These are phyloP conservation scores for Blastobotrys terrestris DNA, from an alignment of 805 yeast genomes.

Conservation along the genomic window DNA sequence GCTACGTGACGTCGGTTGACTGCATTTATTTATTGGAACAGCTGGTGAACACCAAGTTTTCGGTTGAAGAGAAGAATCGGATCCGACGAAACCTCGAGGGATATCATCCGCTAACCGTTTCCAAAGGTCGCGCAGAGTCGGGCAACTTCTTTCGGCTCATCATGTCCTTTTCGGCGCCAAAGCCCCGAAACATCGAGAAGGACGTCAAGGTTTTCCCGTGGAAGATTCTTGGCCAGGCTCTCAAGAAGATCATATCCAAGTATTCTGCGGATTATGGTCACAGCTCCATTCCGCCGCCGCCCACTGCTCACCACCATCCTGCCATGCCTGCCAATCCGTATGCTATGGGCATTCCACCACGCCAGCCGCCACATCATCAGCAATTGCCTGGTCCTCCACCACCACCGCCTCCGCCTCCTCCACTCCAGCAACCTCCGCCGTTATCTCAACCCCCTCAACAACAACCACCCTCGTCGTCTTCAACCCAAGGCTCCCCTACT, in stretches of 20 bases:
- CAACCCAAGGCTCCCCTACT: background rate
- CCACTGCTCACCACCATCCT: background rate
- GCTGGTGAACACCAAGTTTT: constrained; percentile 47
- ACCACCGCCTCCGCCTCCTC: background rate
- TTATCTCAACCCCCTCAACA: too few species aligned
- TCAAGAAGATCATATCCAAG: constrained; percentile 52
- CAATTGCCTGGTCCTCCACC: background rate
- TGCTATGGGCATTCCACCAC: background rate
- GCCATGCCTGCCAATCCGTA: background rate
- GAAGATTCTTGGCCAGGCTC: constrained; percentile 47
- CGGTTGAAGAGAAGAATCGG: constrained; percentile 64
- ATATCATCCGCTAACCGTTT: constrained; percentile 53
- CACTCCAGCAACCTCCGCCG: background rate
- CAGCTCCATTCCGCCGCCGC: background rate
- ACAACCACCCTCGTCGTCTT: background rate
- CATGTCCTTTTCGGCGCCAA: constrained; percentile 57
- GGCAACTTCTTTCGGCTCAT: constrained; percentile 40
- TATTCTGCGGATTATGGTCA: constrained; percentile 34
- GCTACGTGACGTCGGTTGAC: constrained; percentile 61
- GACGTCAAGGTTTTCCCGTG: constrained; percentile 63
- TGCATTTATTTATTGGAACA: constrained; percentile 51
- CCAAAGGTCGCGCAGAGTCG: constrained; percentile 39
- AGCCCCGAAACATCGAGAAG: constrained; percentile 65
- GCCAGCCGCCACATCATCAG: background rate
- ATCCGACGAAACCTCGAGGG: constrained; percentile 62